Evolutionary conservation across 306 rosid genomes (phyloP).

Genomic region (Prunus armeniaca): DNA sequence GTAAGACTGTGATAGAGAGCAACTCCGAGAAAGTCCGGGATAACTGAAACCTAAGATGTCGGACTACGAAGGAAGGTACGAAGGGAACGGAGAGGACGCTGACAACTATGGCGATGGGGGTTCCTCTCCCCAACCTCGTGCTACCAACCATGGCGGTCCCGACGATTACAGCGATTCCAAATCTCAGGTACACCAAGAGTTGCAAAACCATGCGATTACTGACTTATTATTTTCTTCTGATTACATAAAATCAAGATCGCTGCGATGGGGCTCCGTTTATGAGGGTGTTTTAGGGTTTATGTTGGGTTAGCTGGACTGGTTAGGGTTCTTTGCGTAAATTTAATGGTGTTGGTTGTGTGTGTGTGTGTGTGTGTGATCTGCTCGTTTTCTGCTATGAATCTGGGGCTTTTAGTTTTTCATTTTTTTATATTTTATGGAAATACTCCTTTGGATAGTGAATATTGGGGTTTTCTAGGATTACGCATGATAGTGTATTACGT

Average conservation of each 20-base stretch:
- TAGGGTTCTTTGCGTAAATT: background rate
- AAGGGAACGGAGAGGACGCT: constrained; percentile 59
- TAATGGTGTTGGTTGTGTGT: background rate
- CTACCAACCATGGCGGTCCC: constrained; percentile 33
- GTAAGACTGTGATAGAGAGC: background rate
- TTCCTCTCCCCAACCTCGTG: constrained; percentile 61
- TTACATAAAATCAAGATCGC: background rate
- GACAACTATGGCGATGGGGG: constrained; percentile 50
- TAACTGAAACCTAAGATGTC: constrained; percentile 41
- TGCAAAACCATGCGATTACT: background rate
- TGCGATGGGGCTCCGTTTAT: background rate
- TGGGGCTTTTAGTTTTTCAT: background rate
- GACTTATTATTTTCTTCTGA: background rate
- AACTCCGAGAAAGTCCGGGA: background rate
- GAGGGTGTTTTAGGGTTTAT: constrained; percentile 3
- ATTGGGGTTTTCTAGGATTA: background rate
- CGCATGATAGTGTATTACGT: background rate
- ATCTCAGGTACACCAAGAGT: constrained; percentile 47
- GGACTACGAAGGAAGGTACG: constrained; percentile 77
- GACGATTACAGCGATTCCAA: constrained; percentile 67
- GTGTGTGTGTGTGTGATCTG: background rate
- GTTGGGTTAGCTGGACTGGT: background rate
- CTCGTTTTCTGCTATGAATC: background rate
- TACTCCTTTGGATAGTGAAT: background rate
- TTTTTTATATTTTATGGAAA: background rate